Evolutionary conservation across 2,329 filamentous ascomycete species (phyloP).

Genomic region (Pseudogymnoascus destructans): DNA sequence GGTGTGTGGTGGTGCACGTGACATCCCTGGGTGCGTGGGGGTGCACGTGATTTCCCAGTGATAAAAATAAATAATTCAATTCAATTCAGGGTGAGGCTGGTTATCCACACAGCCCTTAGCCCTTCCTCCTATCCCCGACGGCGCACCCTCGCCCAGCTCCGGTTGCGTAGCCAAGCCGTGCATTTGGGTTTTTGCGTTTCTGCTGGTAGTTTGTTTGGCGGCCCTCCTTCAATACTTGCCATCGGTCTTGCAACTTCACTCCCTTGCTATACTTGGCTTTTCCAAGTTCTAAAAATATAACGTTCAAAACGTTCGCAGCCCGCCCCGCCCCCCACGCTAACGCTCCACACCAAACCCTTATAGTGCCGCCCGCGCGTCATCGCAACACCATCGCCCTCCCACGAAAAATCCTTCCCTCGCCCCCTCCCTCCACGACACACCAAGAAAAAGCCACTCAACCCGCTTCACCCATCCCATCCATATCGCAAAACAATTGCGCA

Average conservation of each 20-base stretch:
- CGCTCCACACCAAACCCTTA: neutral
- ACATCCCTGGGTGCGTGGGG: neutral
- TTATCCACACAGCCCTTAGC: no score
- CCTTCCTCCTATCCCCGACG: no score
- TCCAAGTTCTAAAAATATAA: no score
- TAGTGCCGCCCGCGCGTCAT: neutral
- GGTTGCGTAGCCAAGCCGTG: no score
- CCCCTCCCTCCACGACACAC: neutral
- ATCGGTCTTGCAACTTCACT: no score
- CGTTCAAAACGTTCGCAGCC: neutral
- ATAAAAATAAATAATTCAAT: no score
- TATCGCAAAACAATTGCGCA: neutral
- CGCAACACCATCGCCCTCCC: neutral
- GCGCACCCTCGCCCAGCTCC: no score
- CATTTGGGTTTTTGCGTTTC: no score
- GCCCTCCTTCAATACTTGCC: no score
- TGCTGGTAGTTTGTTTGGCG: no score
- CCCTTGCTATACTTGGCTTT: no score
- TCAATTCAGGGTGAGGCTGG: no score
- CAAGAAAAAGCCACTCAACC: neutral
- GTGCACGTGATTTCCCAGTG: neutral
- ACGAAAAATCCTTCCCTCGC: neutral
- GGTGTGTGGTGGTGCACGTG: neutral
- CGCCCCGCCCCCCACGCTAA: neutral
- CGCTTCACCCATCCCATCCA: neutral